Percentiles rank a stretch among this genome's conserved stretches.
Conservation (phyloP, 1,284 basidiomycete species). For the Cutaneotrichosporon sp. region DNA sequence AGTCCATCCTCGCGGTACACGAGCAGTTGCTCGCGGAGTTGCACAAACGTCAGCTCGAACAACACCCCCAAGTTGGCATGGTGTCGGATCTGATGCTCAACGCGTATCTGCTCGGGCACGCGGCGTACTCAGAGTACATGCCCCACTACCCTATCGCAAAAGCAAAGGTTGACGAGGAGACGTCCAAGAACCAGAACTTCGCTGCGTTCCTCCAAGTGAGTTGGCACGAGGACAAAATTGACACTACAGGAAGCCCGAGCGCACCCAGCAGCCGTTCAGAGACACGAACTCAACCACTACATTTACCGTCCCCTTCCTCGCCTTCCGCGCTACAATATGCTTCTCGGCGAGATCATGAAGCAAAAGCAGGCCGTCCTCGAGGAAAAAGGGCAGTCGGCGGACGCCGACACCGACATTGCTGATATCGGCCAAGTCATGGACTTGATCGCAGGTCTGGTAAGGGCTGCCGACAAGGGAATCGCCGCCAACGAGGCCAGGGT, state of each 20-base stretch:
- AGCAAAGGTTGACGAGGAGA: constrained; percentile 86
- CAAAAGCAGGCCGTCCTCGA: constrained; percentile 48
- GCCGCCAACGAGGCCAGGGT: constrained; percentile 79
- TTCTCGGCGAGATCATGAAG: constrained; percentile 75
- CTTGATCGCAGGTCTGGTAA: constrained; percentile 76
- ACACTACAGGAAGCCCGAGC: constrained; percentile 30
- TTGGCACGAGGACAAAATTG: constrained; percentile 8
- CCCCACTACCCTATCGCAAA: constrained; percentile 92
- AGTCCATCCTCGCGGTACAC: constrained; percentile 65
- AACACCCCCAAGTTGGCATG: constrained; percentile 78
- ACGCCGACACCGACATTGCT: constrained; percentile 72
- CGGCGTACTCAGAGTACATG: constrained; percentile 89
- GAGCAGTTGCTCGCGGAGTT: constrained; percentile 75
- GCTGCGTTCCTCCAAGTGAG: constrained; percentile 76
- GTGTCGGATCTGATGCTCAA: constrained; percentile 84
- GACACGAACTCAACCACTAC: constrained; percentile 82
- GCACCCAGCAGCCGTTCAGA: constrained; percentile 54
- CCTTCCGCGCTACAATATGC: constrained; percentile 80
- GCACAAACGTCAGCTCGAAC: constrained; percentile 82
- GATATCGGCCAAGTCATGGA: constrained; percentile 80
- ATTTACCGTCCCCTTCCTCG: constrained; percentile 85
- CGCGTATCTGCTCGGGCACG: constrained; percentile 86
- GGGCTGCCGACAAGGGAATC: constrained; percentile 80
- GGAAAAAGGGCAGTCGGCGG: constrained; percentile 54
- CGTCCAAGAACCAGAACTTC: constrained; percentile 73